Conservation (phyloP, 345 rosid genomes). For the Melastoma malabathricum region DNA sequence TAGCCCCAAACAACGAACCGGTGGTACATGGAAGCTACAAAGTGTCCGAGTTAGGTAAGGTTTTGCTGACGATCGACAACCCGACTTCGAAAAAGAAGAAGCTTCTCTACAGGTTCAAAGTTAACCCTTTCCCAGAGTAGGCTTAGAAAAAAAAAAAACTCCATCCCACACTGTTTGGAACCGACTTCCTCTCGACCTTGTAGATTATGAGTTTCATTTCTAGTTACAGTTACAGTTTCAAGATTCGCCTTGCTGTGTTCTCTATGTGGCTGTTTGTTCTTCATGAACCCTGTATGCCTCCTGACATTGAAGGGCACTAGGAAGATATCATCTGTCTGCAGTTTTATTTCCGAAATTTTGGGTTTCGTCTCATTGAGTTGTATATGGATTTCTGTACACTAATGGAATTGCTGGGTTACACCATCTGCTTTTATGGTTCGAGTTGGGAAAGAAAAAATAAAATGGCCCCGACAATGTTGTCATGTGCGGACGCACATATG, state of each 20-base stretch:
- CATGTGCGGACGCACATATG: too few species aligned
- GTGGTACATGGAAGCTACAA: constrained; percentile 55
- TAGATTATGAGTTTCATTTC: background rate
- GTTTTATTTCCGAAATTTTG: background rate
- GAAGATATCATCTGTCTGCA: too few species aligned
- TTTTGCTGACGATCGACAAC: constrained; percentile 68
- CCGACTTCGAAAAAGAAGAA: constrained; percentile 83
- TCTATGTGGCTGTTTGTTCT: background rate
- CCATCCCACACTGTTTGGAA: too few species aligned
- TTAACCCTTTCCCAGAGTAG: constrained; percentile 37
- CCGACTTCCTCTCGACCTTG: constrained; percentile 5
- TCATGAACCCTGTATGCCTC: background rate
- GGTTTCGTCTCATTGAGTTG: background rate
- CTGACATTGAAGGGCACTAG: too few species aligned
- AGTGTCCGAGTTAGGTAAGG: constrained; percentile 57
- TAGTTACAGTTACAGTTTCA: background rate
- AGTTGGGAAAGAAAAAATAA: too few species aligned
- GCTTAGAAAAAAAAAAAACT: background rate
- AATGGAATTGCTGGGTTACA: constrained; percentile 1
- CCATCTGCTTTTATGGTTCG: too few species aligned
- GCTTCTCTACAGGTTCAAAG: constrained; percentile 82
- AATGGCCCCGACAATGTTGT: too few species aligned
- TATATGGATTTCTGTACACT: constrained; percentile 3
- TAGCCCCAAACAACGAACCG: constrained; percentile 55
- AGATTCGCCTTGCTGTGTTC: background rate